Base-by-base conservation (phyloP, 2,329 filamentous ascomycete species). In the Phaeoacremonium minimum region DNA sequence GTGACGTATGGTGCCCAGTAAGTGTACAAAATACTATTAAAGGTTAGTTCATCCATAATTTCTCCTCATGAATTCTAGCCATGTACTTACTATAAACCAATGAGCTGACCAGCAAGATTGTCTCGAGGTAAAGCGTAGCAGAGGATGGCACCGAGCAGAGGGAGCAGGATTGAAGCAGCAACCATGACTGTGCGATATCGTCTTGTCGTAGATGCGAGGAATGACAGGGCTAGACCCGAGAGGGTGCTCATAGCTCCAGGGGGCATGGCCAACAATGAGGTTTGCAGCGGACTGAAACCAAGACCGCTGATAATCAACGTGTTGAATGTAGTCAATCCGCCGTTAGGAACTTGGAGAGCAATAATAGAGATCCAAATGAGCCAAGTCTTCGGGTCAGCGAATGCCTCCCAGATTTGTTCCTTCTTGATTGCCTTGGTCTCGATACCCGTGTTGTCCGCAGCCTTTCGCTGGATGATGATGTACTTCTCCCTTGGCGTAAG, bases 131-230 rank as follows among this genome's bases (percentile, higher is more conserved):
- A 52, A 9, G 51, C 48, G 36, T 53, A 60, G 35, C 61, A 62
- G 32, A 66, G 43, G 7, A 59, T 50, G 1, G 60, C 50, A 16
- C 55, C 49, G 6, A 63, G 41, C 11, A 62, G 51, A 4, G 61
- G 60, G 2, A 53, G 48, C 20, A 60, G 38, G 32, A 56, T 57
- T 3, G 50, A 55, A 2, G 53, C 47, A 3, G 59, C 39, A 3
- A 64, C 46, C 22, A 58, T 41, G 41, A 26, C 22, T n/a, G 22
- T 26, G 22, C 22, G 22, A n/a, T 26, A 26, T n/a, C 22, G 22
- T n/a, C 22, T 9, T 9, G 22, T 26, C 9, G 22, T 26, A 9
- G 47, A 31, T 36, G 46, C 30, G 43, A 50, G 37, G 41, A 47
- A 44, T 41, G 48, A 45, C 16, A 51, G 36, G 30, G 39, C 22